These are phyloP conservation scores for Malassezia cuniculi DNA, from an alignment of 1,284 basidiomycete species.

Conservation along the genomic window DNA sequence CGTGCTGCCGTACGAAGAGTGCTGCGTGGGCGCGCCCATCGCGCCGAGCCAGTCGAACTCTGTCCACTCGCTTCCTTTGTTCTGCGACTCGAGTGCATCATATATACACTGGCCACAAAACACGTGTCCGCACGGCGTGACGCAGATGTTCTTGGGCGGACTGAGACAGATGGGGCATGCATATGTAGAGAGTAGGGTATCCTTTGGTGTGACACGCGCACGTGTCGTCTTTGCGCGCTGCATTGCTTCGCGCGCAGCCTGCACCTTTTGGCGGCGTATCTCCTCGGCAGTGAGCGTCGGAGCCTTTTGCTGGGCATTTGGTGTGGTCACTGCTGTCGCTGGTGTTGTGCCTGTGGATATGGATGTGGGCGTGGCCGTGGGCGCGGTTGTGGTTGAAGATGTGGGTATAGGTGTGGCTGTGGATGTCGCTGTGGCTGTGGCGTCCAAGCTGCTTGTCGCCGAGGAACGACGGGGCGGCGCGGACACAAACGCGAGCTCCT, in stretches of 20 bases:
- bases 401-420: too few relatives aligned
- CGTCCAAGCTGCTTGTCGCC: too few relatives aligned
- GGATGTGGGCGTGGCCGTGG: too few relatives aligned
- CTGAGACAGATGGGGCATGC: slow-evolving; percentile 38
- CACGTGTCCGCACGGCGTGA: slow-evolving; percentile 36
- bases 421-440: too few relatives aligned
- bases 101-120: slow-evolving; percentile 37
- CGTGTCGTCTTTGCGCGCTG: not conserved
- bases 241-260: slow-evolving; percentile 9
- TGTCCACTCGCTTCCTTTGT: slow-evolving; percentile 17
- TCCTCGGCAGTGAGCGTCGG: slow-evolving; percentile 1
- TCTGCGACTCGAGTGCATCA: slow-evolving; percentile 24
- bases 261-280: slow-evolving; percentile 2
- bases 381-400: too few relatives aligned
- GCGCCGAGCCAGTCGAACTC: slow-evolving; percentile 11
- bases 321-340: too few relatives aligned
- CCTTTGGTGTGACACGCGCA: slow-evolving; percentile 3
- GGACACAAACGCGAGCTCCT: too few relatives aligned
- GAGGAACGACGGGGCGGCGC: too few relatives aligned
- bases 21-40: slow-evolving; percentile 6
- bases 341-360: too few relatives aligned
- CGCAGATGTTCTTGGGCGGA: slow-evolving; percentile 19
- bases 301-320: too few relatives aligned
- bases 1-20: slow-evolving; percentile 1
- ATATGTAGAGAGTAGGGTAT: slow-evolving; percentile 25